Evolutionary conservation across 1,284 basidiomycete species (phyloP).

Genomic region (Pascua guehoae): DNA sequence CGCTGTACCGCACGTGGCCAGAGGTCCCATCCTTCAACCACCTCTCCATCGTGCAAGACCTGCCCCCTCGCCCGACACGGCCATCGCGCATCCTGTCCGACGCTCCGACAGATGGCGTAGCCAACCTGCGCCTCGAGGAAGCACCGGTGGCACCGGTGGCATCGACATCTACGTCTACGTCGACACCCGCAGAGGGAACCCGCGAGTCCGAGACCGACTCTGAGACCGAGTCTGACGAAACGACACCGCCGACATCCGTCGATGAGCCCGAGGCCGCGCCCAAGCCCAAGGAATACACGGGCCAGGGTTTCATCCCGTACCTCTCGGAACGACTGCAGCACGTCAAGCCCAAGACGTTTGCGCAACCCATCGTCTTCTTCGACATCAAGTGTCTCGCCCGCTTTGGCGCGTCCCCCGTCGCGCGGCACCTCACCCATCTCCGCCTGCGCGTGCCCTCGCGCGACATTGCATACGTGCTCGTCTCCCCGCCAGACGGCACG

Average conservation of each 20-base stretch:
- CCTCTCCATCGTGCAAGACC: slow-evolving; percentile 48
- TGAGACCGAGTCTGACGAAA: slow-evolving; percentile 18
- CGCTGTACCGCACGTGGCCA: slow-evolving; percentile 41
- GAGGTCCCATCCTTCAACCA: slow-evolving; percentile 50
- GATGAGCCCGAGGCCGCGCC: slow-evolving; percentile 17
- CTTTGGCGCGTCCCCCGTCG: slow-evolving; percentile 43
- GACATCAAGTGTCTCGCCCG: slow-evolving; percentile 46
- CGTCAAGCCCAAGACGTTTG: slow-evolving; percentile 46
- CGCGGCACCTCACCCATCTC: slow-evolving; percentile 43
- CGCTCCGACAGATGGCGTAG: neutral
- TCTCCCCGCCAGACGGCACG: slow-evolving; percentile 16
- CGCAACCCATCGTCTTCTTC: slow-evolving; percentile 52
- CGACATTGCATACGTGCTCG: slow-evolving; percentile 43
- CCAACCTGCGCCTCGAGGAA: no score
- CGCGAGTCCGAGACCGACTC: slow-evolving; percentile 11
- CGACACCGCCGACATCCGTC: slow-evolving; percentile 35
- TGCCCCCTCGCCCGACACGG: slow-evolving; percentile 43
- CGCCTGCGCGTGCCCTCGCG: slow-evolving; percentile 46
- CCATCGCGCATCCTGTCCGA: neutral
- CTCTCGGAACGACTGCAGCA: slow-evolving; percentile 37
- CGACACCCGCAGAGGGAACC: slow-evolving; percentile 12
- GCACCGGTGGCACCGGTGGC: neutral
- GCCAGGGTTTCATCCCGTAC: slow-evolving; percentile 49
- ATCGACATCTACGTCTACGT: neutral
- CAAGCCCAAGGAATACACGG: slow-evolving; percentile 39